Percentiles rank a stretch among this genome's conserved stretches.
Evolutionary conservation across 2,329 filamentous ascomycete species (phyloP).

Genomic region (Talaromyces sp.): DNA sequence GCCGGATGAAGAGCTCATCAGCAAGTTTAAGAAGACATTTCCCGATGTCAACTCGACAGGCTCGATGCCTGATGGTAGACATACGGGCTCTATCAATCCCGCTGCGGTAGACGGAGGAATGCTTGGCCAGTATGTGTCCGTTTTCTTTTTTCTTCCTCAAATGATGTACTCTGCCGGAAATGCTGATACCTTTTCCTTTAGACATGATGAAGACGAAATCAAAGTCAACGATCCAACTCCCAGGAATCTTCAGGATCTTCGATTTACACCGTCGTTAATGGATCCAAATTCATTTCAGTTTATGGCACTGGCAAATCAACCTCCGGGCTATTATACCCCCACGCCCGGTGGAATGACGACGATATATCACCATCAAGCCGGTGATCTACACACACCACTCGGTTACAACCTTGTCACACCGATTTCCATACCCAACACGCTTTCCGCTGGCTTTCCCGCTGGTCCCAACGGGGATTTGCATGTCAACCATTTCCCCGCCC

Average conservation of each 20-base stretch:
- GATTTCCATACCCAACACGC: slow-evolving; percentile 69
- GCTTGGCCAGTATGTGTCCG: slow-evolving; percentile 18
- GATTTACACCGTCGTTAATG: slow-evolving; percentile 82
- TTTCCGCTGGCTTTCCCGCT: slow-evolving; percentile 61
- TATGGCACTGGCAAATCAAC: slow-evolving; percentile 71
- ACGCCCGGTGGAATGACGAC: slow-evolving; percentile 74
- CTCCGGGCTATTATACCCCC: slow-evolving; percentile 81
- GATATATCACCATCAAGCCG: slow-evolving; percentile 76
- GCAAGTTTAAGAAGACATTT: slow-evolving; percentile 78
- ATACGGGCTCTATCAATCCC: slow-evolving; percentile 37
- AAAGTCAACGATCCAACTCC: slow-evolving; percentile 83
- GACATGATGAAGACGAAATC: slow-evolving; percentile 48
- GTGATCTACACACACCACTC: slow-evolving; percentile 78
- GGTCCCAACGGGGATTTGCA: slow-evolving; percentile 61
- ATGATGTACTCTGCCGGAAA: not conserved
- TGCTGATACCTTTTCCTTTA: slow-evolving; percentile 24
- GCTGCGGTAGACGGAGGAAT: slow-evolving; percentile 24
- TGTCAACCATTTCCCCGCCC: slow-evolving; percentile 59
- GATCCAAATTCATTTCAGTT: slow-evolving; percentile 83
- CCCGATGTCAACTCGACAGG: slow-evolving; percentile 63
- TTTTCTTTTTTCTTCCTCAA: not conserved
- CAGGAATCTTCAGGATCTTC: slow-evolving; percentile 75
- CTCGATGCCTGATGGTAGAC: slow-evolving; percentile 31
- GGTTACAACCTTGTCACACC: slow-evolving; percentile 74
- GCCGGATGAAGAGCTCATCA: slow-evolving; percentile 77